Base-by-base conservation (phyloP, 306 rosid genomes). In the Citrullus mucosospermus region DNA sequence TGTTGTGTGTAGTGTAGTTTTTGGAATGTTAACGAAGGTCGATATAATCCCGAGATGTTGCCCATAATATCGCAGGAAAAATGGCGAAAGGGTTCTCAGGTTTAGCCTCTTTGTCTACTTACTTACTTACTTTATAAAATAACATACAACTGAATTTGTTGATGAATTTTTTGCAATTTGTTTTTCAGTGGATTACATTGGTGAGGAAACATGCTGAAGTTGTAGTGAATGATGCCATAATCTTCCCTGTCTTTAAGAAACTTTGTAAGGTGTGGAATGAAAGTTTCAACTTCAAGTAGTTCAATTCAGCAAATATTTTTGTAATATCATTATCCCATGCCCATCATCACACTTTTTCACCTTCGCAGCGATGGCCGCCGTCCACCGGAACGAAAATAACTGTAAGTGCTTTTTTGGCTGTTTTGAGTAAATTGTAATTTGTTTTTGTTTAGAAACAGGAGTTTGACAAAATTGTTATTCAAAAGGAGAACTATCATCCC, bases 11-110 rank as follows among this genome's bases (percentile, higher is more conserved):
- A 22, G 54, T 86, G 83, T 87, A 94, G 98, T 86, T 94, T 94
- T 89, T 89, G 90, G 71, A 95, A 94, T 81, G 90, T 76, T 18
- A 85, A 88, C 60, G 97, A 86, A 82, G 93, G 90, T 63, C 96
- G 98, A 82, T 89, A 94, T 87, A 92, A 89, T 77, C 91, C 93
- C 7, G 83, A 84, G 84, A 94, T 94, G 98, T 92, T 92, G 30
- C 93, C 93, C 10, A 80, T 77, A 76, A 89, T 94, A 84, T 91
- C 87, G 8, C 85, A 87, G 84, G 87, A 78, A 75, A 94, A 86
- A 82, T 94, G 98, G 98, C 92, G 97, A 77, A 94, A 94, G 85
- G 98, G 96, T 76, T 94, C 98, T 20, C 97, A 94, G 97, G 98
- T 76, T 76, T 41, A 76, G 39, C 14, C 30, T 46, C 76, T 44